phyloP scores from a whole-genome alignment of 2,329 filamentous ascomycete species.

The Cladosporium sp. region DNA sequence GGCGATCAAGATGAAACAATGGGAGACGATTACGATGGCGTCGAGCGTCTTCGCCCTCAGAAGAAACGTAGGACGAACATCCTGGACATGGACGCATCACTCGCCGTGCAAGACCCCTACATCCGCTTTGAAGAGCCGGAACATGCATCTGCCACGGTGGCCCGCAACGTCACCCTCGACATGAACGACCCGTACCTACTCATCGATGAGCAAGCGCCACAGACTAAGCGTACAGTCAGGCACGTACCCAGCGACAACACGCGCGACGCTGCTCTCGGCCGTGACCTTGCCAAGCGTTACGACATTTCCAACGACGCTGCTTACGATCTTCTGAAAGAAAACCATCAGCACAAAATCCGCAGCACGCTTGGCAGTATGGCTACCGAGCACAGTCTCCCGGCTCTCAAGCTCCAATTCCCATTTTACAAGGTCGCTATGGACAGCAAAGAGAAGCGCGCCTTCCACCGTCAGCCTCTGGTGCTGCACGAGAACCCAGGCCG shows the following conservation, averaged over 20 bases:
- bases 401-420: constrained; percentile 84
- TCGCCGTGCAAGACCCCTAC: constrained; percentile 17
- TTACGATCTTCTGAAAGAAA: constrained; percentile 93
- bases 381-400: constrained; percentile 92
- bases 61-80: constrained; percentile 60
- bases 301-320: constrained; percentile 95
- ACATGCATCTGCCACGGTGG: constrained; percentile 61
- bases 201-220: constrained; percentile 66
- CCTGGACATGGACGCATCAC: constrained; percentile 15
- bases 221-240: constrained; percentile 51
- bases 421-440: constrained; percentile 87
- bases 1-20: constrained; percentile 25
- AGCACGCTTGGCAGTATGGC: constrained; percentile 84
- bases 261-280: constrained; percentile 62
- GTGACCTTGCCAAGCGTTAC: constrained; percentile 73
- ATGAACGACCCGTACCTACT: constrained; percentile 83
- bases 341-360: constrained; percentile 91
- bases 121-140: constrained; percentile 73
- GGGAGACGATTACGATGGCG: constrained; percentile 32
- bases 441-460: constrained; percentile 66
- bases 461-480: constrained; percentile 73
- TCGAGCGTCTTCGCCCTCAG: constrained; percentile 36
- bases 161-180: constrained; percentile 75
- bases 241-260: constrained; percentile 49
- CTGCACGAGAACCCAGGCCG: constrained; percentile 56